Conservation (phyloP, 164 flowering plant species). For the Tetrastigma voinierianum region DNA sequence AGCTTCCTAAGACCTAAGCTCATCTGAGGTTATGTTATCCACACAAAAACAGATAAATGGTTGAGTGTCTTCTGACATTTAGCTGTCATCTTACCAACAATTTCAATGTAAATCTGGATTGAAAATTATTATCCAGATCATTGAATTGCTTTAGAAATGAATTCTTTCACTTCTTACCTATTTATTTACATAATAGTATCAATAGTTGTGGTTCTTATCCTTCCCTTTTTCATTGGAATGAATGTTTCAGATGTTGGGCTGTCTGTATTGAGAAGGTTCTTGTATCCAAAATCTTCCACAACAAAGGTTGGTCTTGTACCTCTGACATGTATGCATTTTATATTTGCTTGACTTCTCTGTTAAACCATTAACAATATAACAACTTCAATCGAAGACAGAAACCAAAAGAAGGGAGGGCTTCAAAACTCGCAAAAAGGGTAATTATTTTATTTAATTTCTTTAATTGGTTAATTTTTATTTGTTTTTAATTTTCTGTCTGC, state of each 20-base stretch:
- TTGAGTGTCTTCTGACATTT: too few relatives aligned
- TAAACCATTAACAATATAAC: slow-evolving; percentile 25
- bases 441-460: slow-evolving; percentile 2
- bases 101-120: too few relatives aligned
- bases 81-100: too few relatives aligned
- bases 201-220: neutral
- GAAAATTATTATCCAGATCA: too few relatives aligned
- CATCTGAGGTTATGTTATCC: too few relatives aligned
- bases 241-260: slow-evolving; percentile 83
- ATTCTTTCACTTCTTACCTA: too few relatives aligned
- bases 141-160: too few relatives aligned
- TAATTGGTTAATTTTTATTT: neutral
- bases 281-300: slow-evolving; percentile 51
- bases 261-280: slow-evolving; percentile 78
- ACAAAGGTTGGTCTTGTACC: slow-evolving; percentile 50
- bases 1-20: too few relatives aligned
- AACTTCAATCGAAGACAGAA: slow-evolving; percentile 61
- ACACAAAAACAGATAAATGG: too few relatives aligned
- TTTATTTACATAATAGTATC: too few relatives aligned
- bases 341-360: slow-evolving; percentile 2
- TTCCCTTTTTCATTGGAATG: slow-evolving; percentile 7
- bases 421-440: slow-evolving; percentile 92
- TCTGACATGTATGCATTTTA: slow-evolving; percentile 6
- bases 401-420: slow-evolving; percentile 60
- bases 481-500: neutral